A percentile compares a stretch with the other conserved stretches of the same genome.
Evolutionary conservation across 495 filamentous ascomycete species (phyloP).

Genomic region (Lineolata rhizophorae): DNA sequence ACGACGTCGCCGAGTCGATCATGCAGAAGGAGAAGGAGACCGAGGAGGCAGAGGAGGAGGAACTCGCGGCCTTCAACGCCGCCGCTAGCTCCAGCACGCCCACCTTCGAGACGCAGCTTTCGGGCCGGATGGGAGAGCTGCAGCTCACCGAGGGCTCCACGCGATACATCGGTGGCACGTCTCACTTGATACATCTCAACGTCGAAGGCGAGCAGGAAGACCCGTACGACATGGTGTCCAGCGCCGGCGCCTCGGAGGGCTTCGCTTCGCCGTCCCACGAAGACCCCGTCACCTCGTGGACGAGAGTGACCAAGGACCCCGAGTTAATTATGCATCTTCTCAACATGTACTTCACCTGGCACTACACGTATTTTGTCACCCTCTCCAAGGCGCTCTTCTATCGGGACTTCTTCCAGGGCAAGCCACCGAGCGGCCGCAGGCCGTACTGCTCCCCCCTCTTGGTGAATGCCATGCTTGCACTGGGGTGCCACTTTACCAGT

Average conservation of each 20-base stretch:
- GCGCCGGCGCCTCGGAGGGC: constrained; percentile 9
- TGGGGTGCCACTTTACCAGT: constrained; percentile 91
- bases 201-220: constrained; percentile 12
- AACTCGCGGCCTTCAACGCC: constrained; percentile 14
- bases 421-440: constrained; percentile 26
- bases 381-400: constrained; percentile 81
- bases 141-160: constrained; percentile 72
- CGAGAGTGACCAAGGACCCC: constrained; percentile 57
- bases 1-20: constrained; percentile 70
- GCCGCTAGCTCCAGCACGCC: constrained; percentile 23
- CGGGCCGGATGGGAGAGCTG: constrained; percentile 83
- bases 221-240: not conserved
- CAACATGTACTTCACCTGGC: constrained; percentile 96
- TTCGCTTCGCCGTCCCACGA: constrained; percentile 29
- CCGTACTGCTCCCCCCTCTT: constrained; percentile 75
- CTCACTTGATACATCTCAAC: constrained; percentile 69
- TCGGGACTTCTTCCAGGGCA: constrained; percentile 56
- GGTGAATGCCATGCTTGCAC: constrained; percentile 87
- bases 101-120: constrained; percentile 67
- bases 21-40: constrained; percentile 29
- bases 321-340: constrained; percentile 69
- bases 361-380: constrained; percentile 91
- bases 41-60: constrained; percentile 17
- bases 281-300: constrained; percentile 64
- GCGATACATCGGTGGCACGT: constrained; percentile 86